Base-by-base conservation (phyloP, 1,139 yeast genomes). In the Taiozyma sp. region DNA sequence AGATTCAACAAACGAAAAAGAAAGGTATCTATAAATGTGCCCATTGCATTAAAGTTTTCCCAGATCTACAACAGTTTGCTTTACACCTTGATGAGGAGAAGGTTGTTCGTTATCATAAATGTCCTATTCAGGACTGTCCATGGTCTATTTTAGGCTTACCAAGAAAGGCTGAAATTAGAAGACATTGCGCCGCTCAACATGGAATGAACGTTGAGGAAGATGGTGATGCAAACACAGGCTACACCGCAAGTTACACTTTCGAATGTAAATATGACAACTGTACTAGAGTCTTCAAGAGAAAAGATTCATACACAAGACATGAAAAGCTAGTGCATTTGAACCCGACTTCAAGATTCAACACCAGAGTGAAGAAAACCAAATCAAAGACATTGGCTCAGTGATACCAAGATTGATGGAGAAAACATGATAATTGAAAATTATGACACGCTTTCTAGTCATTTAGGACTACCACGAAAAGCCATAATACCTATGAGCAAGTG, bases 111-210 rank as follows among this genome's bases (percentile, higher is more conserved):
- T 69, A 68, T 8, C 73, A 62, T 62, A 72, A 72, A 45, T 84
- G 90, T 60, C 82, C 82, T 0, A 73, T 76, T 43, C 61, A 65
- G 14, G 68, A 71, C 28, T 85, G 91, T 59, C 85, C 86, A 0
- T 82, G 86, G 82, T 72, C 74, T 44, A 66, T 79, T 3, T 68
- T 83, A 43, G 90, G 90, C 0, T 71, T 81, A 49, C 77, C 79
- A 41, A 76, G 84, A 50, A 70, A 77, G 47, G 80, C 82, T 6
- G 86, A 83, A 56, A 74, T 83, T 53, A 70, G 79, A 53, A 76
- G 88, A 53, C 90, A 85, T 58, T 76, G 80, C 53, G 75, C 79
- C 34, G 71, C 76, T 42, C 83, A 81, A 56, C 90, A 85, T 60
- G 50, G 43, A 2, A 26, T 28, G 10, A 42, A 28, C n/a, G 34